phyloP scores from a whole-genome alignment of 768 basidiomycete species.

The Hericium coralloides region DNA sequence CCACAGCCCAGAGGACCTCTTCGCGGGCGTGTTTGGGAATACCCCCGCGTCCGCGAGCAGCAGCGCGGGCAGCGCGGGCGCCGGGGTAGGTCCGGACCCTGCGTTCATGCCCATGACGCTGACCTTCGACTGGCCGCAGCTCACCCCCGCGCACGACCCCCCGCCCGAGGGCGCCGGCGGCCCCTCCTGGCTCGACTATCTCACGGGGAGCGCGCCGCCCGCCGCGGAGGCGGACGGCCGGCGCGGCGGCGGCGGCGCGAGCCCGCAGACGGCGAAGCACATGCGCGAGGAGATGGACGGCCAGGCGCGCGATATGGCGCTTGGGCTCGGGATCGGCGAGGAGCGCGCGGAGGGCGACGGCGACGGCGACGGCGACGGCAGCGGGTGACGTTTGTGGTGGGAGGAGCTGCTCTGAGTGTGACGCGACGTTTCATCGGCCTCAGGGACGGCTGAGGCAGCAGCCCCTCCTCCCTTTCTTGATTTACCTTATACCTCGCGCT shows the following conservation, averaged over 20 bases:
- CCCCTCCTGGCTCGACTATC: conserved; percentile 13
- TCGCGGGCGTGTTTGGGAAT: conserved; percentile 15
- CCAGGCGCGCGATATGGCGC: too few relatives aligned
- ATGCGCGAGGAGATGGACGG: not conserved
- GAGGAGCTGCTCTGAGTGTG: not conserved
- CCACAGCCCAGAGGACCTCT: conserved; percentile 9
- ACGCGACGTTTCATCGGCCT: not conserved
- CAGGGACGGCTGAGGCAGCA: not conserved
- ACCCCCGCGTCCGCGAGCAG: not conserved
- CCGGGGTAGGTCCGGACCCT: conserved; percentile 7
- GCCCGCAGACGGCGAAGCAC: not conserved
- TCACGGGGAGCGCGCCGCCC: conserved; percentile 7
- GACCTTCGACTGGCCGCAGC: conserved; percentile 18
- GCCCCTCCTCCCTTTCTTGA: not conserved
- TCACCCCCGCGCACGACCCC: conserved; percentile 7
- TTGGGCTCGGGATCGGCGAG: not conserved
- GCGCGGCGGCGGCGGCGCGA: too few relatives aligned
- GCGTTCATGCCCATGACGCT: conserved; percentile 12
- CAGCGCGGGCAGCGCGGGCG: not conserved
- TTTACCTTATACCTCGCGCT: too few relatives aligned
- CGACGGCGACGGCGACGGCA: not conserved
- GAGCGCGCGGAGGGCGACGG: not conserved
- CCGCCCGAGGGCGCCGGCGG: conserved; percentile 2
- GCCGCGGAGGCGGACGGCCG: too few relatives aligned
- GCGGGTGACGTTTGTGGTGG: not conserved